Evolutionary conservation across 1,284 basidiomycete genomes (phyloP).

Genomic region (Melanopsichium pennsylvanicum): DNA sequence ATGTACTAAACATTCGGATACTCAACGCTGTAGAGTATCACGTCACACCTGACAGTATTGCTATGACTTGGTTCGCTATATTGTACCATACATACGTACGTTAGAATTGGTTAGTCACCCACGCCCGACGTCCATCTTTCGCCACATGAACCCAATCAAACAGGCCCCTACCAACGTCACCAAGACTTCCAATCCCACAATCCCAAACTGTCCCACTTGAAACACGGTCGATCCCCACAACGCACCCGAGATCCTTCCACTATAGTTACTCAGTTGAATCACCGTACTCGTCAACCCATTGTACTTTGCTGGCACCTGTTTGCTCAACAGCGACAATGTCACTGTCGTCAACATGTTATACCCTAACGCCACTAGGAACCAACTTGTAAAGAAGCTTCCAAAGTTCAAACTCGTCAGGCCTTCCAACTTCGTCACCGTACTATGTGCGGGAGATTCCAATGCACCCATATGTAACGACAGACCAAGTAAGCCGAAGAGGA

Average conservation of each 20-base stretch:
- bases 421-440: constrained; percentile 14
- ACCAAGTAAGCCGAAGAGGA: constrained; percentile 36
- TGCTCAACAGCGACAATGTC: constrained; percentile 40
- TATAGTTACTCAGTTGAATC: constrained; percentile 49
- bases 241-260: constrained; percentile 34
- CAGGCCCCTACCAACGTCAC: constrained; percentile 40
- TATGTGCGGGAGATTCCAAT: constrained; percentile 26
- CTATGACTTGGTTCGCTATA: too few species aligned
- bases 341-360: constrained; percentile 48
- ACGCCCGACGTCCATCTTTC: constrained; percentile 35
- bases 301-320: constrained; percentile 45
- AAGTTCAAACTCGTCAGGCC: constrained; percentile 27
- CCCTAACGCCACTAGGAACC: constrained; percentile 37
- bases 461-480: constrained; percentile 45
- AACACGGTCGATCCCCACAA: constrained; percentile 45
- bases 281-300: constrained; percentile 40
- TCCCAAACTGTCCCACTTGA: constrained; percentile 46
- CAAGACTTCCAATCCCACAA: constrained; percentile 37
- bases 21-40: too few species aligned
- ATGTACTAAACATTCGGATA: too few species aligned
- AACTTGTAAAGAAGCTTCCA: constrained; percentile 45
- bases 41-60: too few species aligned
- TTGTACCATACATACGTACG: too few species aligned
- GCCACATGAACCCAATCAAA: constrained; percentile 43
- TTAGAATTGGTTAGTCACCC: constrained; percentile 10